Percentiles rank a stretch among this genome's conserved stretches.
These are phyloP conservation scores for Botrytis paeoniae DNA, from an alignment of 2,329 filamentous ascomycete genomes.

Conservation along the genomic window DNA sequence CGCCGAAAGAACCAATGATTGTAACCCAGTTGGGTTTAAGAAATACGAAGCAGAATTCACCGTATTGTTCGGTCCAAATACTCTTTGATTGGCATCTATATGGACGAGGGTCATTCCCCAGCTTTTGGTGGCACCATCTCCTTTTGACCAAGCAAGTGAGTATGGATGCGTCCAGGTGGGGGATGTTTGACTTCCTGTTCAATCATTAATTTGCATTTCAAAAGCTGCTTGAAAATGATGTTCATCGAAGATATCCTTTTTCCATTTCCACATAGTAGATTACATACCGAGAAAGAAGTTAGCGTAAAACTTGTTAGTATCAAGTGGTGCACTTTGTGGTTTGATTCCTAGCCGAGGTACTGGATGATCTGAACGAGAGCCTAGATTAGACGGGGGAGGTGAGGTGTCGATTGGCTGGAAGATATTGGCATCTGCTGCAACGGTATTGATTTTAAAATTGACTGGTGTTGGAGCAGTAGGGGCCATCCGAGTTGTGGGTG, in stretches of 20 bases:
- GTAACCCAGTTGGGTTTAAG: conserved; percentile 76
- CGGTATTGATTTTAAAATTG: conserved; percentile 22
- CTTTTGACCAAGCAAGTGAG: conserved; percentile 64
- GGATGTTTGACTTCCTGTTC: conserved; percentile 56
- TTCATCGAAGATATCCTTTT: neutral
- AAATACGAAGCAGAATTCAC: conserved; percentile 67
- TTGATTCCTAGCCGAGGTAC: conserved; percentile 52
- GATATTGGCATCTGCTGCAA: conserved; percentile 43
- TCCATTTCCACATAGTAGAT: neutral
- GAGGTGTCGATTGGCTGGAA: conserved; percentile 56
- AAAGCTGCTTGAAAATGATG: neutral
- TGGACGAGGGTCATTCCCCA: conserved; percentile 80
- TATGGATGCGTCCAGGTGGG: conserved; percentile 76
- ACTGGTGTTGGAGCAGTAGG: conserved; percentile 10
- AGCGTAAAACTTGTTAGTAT: conserved; percentile 79
- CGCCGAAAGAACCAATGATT: conserved; percentile 78
- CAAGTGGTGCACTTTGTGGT: conserved; percentile 46
- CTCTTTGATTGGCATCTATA: conserved; percentile 63
- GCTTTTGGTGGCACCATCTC: conserved; percentile 58
- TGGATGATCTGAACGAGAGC: conserved; percentile 54
- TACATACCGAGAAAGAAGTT: conserved; percentile 67
- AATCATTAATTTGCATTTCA: neutral
- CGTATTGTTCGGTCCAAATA: conserved; percentile 58
- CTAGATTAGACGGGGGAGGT: conserved; percentile 49
- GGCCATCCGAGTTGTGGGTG: conserved; percentile 18